phyloP scores from a whole-genome alignment of 345 rosid genomes.

The Ailanthus altissimus region DNA sequence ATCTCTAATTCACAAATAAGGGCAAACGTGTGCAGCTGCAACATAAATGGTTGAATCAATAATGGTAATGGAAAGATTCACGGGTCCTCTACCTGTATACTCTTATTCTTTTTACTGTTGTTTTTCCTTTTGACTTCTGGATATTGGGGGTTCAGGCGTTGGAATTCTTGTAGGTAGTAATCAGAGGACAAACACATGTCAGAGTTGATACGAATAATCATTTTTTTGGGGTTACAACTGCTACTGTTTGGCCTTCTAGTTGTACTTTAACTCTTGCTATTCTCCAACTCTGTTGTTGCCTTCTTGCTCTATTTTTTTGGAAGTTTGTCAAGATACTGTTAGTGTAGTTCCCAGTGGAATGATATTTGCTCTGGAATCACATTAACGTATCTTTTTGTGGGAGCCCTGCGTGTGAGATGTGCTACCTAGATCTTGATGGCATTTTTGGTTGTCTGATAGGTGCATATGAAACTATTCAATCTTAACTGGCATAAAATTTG shows the following conservation, averaged over 20 bases:
- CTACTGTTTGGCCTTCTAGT: not conserved
- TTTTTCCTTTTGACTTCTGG: not conserved
- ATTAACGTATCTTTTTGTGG: not conserved
- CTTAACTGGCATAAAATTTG: not conserved
- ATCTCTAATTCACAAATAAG: not conserved
- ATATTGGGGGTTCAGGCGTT: too few relatives aligned
- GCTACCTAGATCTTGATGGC: not conserved
- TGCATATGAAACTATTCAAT: not conserved
- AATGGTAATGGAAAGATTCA: not conserved
- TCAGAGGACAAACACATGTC: not conserved
- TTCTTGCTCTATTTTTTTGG: not conserved
- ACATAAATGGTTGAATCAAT: not conserved
- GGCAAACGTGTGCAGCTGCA: not conserved
- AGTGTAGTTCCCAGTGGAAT: not conserved
- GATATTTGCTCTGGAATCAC: not conserved
- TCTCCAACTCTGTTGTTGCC: not conserved
- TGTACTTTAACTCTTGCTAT: not conserved
- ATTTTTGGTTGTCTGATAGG: not conserved
- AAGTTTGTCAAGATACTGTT: not conserved
- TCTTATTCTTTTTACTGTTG: not conserved
- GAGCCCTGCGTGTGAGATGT: not conserved
- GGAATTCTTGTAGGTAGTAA: not conserved
- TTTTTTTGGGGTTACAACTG: not conserved
- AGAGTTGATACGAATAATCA: not conserved
- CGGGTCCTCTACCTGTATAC: not conserved